A percentile compares a stretch with the other conserved stretches of the same genome.
Evolutionary conservation across 139 green algal genomes (phyloP).

Genomic region (Haematococcus sp.): DNA sequence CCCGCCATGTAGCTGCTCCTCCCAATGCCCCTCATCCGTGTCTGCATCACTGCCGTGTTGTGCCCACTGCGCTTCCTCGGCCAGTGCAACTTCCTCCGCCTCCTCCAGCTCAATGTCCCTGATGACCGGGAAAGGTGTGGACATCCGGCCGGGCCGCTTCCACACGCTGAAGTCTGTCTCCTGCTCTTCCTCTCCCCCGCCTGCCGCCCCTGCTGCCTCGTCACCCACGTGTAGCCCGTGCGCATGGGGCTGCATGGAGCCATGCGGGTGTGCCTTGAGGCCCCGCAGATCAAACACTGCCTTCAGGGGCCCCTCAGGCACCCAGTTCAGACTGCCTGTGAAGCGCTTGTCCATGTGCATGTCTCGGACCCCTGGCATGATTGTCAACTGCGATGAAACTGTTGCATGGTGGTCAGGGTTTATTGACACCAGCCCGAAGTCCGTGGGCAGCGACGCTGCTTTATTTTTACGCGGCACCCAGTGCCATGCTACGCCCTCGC

Average conservation of each 20-base stretch:
- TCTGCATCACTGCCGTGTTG: background rate
- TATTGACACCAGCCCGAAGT: conserved; percentile 74
- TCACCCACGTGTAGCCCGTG: background rate
- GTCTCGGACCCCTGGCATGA: conserved; percentile 53
- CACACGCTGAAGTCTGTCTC: conserved; percentile 11
- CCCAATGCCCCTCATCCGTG: background rate
- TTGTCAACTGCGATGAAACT: conserved; percentile 19
- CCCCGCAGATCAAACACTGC: background rate
- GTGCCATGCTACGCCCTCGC: conserved; percentile 35
- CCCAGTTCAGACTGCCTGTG: conserved; percentile 40
- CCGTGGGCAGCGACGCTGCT: conserved; percentile 64
- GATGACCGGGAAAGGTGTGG: conserved; percentile 26
- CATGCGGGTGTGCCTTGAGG: background rate
- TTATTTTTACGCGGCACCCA: conserved; percentile 70
- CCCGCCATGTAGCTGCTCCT: background rate
- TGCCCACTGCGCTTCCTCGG: background rate
- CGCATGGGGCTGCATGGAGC: conserved; percentile 6
- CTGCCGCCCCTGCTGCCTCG: conserved; percentile 15
- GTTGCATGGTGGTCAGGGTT: background rate
- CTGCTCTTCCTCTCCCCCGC: background rate
- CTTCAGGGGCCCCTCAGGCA: conserved; percentile 17
- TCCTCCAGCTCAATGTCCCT: conserved; percentile 1
- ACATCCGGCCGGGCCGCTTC: conserved; percentile 43
- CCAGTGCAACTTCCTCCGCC: conserved; percentile 7
- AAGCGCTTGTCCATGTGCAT: conserved; percentile 64